phyloP scores from a whole-genome alignment of 495 filamentous ascomycete genomes.

The Tuber calosporum region DNA sequence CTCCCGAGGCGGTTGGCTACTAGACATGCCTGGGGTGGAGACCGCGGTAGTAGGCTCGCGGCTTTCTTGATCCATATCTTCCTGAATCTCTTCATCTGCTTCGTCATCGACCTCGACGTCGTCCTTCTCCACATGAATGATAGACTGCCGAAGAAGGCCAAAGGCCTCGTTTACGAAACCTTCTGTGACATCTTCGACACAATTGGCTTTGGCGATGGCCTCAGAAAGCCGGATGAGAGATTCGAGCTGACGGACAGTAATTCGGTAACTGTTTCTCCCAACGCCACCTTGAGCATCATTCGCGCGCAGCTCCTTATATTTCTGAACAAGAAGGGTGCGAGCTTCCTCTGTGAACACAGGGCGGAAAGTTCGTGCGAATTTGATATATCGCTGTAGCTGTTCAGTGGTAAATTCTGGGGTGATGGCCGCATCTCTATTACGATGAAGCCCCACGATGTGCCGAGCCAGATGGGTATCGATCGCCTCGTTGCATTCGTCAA shows the following conservation, averaged over 20 bases:
- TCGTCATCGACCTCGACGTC: slow-evolving; percentile 94
- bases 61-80: slow-evolving; percentile 47
- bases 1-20: slow-evolving; percentile 46
- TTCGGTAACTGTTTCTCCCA: slow-evolving; percentile 87
- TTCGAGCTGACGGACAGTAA: slow-evolving; percentile 93
- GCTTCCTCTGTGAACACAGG: slow-evolving; percentile 87
- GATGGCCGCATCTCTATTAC: slow-evolving; percentile 81
- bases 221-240: slow-evolving; percentile 89
- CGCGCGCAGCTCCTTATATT: slow-evolving; percentile 90
- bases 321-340: slow-evolving; percentile 73
- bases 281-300: slow-evolving; percentile 93
- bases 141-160: slow-evolving; percentile 80
- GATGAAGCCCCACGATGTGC: slow-evolving; percentile 93
- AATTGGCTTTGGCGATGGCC: slow-evolving; percentile 94
- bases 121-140: slow-evolving; percentile 96
- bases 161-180: slow-evolving; percentile 86
- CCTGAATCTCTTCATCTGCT: slow-evolving; percentile 60
- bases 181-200: slow-evolving; percentile 79
- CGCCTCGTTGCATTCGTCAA: slow-evolving; percentile 90
- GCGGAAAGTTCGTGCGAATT: slow-evolving; percentile 89
- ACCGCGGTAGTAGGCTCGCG: slow-evolving; percentile 45
- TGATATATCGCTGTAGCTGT: slow-evolving; percentile 94
- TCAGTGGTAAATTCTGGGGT: slow-evolving; percentile 91
- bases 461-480: slow-evolving; percentile 84
- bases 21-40: slow-evolving; percentile 35